These are phyloP conservation scores for Capsella bursapastoris DNA, from an alignment of 345 rosid genomes.

Conservation along the genomic window DNA sequence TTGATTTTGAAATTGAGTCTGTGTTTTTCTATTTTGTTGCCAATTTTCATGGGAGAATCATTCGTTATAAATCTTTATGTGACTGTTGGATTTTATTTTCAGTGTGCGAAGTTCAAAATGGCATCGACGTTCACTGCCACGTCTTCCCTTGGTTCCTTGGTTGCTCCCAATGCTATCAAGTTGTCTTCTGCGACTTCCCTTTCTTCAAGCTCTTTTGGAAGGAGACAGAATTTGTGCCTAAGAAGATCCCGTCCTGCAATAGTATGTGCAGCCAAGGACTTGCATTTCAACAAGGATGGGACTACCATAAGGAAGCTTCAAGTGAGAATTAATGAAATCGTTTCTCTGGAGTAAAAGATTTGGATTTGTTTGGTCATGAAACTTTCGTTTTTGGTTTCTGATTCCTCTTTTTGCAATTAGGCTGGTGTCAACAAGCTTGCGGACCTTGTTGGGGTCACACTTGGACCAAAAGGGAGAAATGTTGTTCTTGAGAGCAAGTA, in stretches of 20 bases:
- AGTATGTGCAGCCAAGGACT: slow-evolving; percentile 85
- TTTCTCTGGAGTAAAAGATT: neutral
- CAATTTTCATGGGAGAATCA: neutral
- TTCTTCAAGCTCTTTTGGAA: slow-evolving; percentile 59
- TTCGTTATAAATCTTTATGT: neutral
- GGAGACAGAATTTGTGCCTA: slow-evolving; percentile 53
- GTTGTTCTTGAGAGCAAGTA: slow-evolving; percentile 99
- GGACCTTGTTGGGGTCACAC: slow-evolving; percentile 95
- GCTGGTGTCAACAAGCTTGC: slow-evolving; percentile 98
- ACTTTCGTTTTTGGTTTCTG: neutral
- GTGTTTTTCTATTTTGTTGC: neutral
- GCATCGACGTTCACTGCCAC: slow-evolving; percentile 74
- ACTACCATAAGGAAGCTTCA: slow-evolving; percentile 86
- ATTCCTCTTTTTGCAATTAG: slow-evolving; percentile 42
- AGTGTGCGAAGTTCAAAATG: slow-evolving; percentile 55
- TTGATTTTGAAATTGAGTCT: slow-evolving; percentile 6
- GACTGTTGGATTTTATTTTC: slow-evolving; percentile 19
- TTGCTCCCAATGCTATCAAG: slow-evolving; percentile 59
- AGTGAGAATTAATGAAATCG: slow-evolving; percentile 43
- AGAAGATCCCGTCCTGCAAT: slow-evolving; percentile 57
- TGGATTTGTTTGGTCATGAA: neutral
- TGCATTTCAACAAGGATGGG: slow-evolving; percentile 96
- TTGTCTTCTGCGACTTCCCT: slow-evolving; percentile 49
- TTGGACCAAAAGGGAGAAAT: slow-evolving; percentile 95
- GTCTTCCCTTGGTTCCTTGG: slow-evolving; percentile 72